Evolutionary conservation across 768 basidiomycete species (phyloP).

Genomic region (Collybia sp.): DNA sequence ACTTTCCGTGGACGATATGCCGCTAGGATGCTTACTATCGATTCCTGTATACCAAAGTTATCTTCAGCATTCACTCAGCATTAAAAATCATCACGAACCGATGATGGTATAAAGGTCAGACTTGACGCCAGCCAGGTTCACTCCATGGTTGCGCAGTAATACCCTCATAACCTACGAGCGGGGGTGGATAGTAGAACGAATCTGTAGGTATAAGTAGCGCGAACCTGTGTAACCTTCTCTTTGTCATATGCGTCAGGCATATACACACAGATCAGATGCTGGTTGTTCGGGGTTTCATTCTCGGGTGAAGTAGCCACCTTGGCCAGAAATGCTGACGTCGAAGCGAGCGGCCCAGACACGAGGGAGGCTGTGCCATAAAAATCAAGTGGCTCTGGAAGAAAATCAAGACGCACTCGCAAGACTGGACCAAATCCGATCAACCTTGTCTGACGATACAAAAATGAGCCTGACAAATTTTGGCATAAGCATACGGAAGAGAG

Average conservation of each 20-base stretch:
- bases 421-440: slow-evolving; percentile 58
- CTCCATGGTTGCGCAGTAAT: slow-evolving; percentile 59
- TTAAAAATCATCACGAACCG: slow-evolving; percentile 27
- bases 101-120: slow-evolving; percentile 63
- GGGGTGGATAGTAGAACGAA: slow-evolving; percentile 3
- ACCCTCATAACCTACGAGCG: slow-evolving; percentile 59
- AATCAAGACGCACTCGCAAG: slow-evolving; percentile 47
- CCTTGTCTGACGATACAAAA: slow-evolving; percentile 56
- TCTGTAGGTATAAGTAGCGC: not conserved
- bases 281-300: slow-evolving; percentile 40
- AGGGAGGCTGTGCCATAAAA: slow-evolving; percentile 45
- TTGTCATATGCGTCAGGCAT: slow-evolving; percentile 70
- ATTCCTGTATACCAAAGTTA: slow-evolving; percentile 35
- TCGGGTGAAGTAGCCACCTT: slow-evolving; percentile 66
- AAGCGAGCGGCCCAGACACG: slow-evolving; percentile 55
- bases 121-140: slow-evolving; percentile 66
- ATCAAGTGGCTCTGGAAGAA: not conserved
- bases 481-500: not conserved
- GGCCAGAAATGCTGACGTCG: slow-evolving; percentile 48
- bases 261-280: slow-evolving; percentile 70
- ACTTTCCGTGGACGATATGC: slow-evolving; percentile 64
- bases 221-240: slow-evolving; percentile 48
- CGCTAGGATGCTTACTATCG: slow-evolving; percentile 75
- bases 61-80: too few relatives aligned
- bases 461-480: slow-evolving; percentile 45